Percentiles rank a stretch among this genome's conserved stretches.
phyloP scores from a whole-genome alignment of 2,329 filamentous ascomycete genomes.

The Neopestalotiopsis sp. region DNA sequence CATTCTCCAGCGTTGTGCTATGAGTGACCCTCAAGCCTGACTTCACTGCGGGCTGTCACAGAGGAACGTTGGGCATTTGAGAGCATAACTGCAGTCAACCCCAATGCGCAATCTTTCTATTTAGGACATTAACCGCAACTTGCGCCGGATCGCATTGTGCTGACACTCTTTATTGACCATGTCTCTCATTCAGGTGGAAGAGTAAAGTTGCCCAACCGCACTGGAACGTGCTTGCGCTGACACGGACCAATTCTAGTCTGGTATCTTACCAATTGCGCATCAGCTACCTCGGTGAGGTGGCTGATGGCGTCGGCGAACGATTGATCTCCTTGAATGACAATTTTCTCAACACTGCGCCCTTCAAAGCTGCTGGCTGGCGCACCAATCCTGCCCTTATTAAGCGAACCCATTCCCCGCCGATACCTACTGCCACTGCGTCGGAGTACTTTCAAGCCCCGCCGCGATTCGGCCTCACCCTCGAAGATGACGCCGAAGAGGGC shows the following conservation, averaged over 20 bases:
- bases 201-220: conserved; percentile 37
- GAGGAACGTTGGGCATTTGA: background rate
- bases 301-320: conserved; percentile 84
- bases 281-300: conserved; percentile 79
- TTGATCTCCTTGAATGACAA: conserved; percentile 81
- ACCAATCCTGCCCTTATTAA: conserved; percentile 77
- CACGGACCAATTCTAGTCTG: conserved; percentile 56
- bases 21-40: background rate
- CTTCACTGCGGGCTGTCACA: background rate
- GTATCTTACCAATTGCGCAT: conserved; percentile 83
- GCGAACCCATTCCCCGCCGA: conserved; percentile 84
- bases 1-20: background rate
- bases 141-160: conserved; percentile 9
- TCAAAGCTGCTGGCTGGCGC: conserved; percentile 83
- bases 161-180: conserved; percentile 30
- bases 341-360: conserved; percentile 80
- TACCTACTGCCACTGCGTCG: conserved; percentile 80
- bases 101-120: background rate
- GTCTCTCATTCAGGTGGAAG: conserved; percentile 52
- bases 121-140: background rate
- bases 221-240: background rate
- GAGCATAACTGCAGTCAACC: background rate
- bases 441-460: conserved; percentile 81
- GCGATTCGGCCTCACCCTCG: conserved; percentile 67
- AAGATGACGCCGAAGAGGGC: conserved; percentile 75